Evolutionary conservation across 306 rosid species (phyloP).

Genomic region (Rubus parviflorus): DNA sequence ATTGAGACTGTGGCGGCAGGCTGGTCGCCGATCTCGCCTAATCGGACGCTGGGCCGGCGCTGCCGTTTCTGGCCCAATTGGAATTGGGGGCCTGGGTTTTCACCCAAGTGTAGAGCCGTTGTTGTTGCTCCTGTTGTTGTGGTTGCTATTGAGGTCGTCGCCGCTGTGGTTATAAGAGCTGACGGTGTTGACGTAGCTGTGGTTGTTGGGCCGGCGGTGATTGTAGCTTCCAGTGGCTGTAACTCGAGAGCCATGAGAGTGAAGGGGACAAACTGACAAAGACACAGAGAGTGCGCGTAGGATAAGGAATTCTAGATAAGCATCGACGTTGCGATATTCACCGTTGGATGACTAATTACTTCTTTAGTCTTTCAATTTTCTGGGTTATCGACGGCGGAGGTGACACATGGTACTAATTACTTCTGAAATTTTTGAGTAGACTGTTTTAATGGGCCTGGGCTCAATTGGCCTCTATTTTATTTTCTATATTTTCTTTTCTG

Average conservation of each 20-base stretch:
- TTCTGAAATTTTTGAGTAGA: neutral
- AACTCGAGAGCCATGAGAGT: slow-evolving; percentile 54
- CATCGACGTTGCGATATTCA: neutral
- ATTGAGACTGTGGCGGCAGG: slow-evolving; percentile 36
- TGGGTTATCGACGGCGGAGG: neutral
- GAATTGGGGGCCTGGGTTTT: slow-evolving; percentile 26
- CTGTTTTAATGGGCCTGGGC: neutral
- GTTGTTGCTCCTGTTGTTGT: neutral
- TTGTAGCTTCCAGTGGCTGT: slow-evolving; percentile 42
- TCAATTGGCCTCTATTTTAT: no score
- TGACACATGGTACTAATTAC: neutral
- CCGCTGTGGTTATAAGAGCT: neutral
- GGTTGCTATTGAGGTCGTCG: neutral
- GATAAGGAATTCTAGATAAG: slow-evolving; percentile 28
- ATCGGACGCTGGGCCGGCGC: slow-evolving; percentile 74
- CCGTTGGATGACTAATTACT: slow-evolving; percentile 18
- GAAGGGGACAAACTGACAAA: slow-evolving; percentile 8
- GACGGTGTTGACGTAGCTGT: neutral
- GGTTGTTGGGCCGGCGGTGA: slow-evolving; percentile 29
- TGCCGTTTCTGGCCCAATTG: slow-evolving; percentile 54
- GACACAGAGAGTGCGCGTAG: slow-evolving; percentile 30
- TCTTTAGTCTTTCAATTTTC: neutral
- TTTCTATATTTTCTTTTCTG: no score
- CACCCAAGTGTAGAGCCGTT: slow-evolving; percentile 21
- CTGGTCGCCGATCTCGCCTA: slow-evolving; percentile 74